These are phyloP conservation scores for Nicotiana benthamiana DNA, from an alignment of 257 asterid genomes.

Conservation along the genomic window DNA sequence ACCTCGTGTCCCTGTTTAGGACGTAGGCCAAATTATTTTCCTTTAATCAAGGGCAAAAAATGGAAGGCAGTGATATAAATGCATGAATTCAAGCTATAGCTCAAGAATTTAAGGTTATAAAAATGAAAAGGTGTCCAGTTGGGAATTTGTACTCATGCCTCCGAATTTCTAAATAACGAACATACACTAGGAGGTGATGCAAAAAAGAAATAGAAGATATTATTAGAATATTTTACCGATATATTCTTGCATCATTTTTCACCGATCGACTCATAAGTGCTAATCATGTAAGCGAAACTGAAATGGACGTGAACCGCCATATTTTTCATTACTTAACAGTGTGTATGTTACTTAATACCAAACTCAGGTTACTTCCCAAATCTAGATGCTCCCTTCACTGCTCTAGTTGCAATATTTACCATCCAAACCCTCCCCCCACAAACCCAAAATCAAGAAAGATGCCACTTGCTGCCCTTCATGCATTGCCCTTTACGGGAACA, in stretches of 20 bases:
- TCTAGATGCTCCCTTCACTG: background rate
- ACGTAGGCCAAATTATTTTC: background rate
- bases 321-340: background rate
- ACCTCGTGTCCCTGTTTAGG: constrained; percentile 82
- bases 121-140: background rate
- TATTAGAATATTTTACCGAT: background rate
- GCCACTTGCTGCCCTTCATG: too few relatives aligned
- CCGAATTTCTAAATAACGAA: background rate
- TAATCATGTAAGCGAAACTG: background rate
- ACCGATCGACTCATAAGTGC: background rate
- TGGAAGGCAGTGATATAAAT: background rate
- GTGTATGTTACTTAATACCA: background rate
- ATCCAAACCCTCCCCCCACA: too few relatives aligned
- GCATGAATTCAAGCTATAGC: background rate
- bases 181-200: background rate
- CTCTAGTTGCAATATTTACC: too few relatives aligned
- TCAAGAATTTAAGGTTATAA: background rate
- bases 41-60: background rate
- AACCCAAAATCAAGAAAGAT: too few relatives aligned
- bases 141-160: background rate
- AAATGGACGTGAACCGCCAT: background rate
- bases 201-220: background rate
- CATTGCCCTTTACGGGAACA: too few relatives aligned
- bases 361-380: background rate
- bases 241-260: background rate